Conservation (phyloP, 1,284 basidiomycete species). For the Prillingera fragicola region DNA sequence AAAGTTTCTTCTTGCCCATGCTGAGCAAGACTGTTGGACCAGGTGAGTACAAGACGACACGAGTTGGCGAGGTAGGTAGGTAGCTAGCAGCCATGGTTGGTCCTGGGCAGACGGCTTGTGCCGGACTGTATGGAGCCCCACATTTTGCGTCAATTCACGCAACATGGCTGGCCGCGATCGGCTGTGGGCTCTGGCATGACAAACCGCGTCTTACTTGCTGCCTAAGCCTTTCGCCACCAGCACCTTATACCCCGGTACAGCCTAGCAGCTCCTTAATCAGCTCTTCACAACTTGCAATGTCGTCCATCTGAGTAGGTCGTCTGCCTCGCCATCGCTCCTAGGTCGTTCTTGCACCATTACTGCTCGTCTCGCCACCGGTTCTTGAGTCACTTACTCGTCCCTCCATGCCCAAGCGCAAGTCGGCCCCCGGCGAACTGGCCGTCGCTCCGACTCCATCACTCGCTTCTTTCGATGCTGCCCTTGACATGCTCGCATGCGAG, state of each 20-base stretch:
- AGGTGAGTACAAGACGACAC: too few species aligned
- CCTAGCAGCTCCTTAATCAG: not conserved
- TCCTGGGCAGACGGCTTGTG: too few species aligned
- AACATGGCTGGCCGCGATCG: too few species aligned
- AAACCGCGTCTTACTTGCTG: too few species aligned
- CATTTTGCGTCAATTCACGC: too few species aligned
- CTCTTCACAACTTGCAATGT: not conserved
- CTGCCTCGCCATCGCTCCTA: not conserved
- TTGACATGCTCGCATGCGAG: slow-evolving; percentile 41
- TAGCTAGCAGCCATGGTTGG: too few species aligned
- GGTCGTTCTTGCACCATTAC: too few species aligned
- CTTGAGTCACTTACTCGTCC: not conserved
- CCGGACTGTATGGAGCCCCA: too few species aligned
- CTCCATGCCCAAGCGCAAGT: slow-evolving; percentile 17
- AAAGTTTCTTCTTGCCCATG: slow-evolving; percentile 82
- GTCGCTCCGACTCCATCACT: slow-evolving; percentile 16
- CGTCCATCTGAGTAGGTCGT: not conserved
- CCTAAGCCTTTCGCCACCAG: not conserved
- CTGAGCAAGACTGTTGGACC: too few species aligned
- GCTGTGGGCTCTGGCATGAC: too few species aligned
- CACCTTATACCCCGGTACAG: not conserved
- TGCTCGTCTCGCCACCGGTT: too few species aligned
- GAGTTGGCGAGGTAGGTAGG: too few species aligned
- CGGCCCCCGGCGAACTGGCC: slow-evolving; percentile 10
- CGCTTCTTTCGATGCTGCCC: slow-evolving; percentile 39